These are phyloP conservation scores for Flaveria robusta DNA, from an alignment of 129 eudicot genomes.

Conservation along the genomic window DNA sequence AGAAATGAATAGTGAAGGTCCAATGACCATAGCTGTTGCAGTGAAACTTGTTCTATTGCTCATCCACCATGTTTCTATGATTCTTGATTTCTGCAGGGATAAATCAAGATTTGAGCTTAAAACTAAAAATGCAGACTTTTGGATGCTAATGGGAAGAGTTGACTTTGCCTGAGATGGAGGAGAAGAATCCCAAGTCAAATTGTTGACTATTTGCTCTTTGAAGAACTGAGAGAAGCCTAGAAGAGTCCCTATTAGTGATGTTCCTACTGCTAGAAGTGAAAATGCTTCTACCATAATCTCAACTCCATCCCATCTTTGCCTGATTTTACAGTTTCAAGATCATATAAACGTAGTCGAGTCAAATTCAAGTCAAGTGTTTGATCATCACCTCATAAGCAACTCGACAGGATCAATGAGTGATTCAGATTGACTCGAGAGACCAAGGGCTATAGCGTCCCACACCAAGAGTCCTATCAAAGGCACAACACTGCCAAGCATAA, in stretches of 20 bases:
- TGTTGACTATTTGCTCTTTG: slow-evolving; percentile 73
- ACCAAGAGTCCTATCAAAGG: slow-evolving; percentile 67
- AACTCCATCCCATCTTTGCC: slow-evolving; percentile 78
- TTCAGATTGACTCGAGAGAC: slow-evolving; percentile 53
- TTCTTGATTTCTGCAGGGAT: slow-evolving; percentile 46
- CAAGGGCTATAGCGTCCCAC: slow-evolving; percentile 72
- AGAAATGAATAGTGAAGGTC: slow-evolving; percentile 69
- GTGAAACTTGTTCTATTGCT: slow-evolving; percentile 44
- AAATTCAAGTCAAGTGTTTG: slow-evolving; percentile 25
- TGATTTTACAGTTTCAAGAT: slow-evolving; percentile 23
- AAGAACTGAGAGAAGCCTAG: slow-evolving; percentile 80
- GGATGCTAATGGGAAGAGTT: slow-evolving; percentile 9
- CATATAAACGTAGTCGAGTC: not conserved
- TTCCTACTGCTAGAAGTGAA: slow-evolving; percentile 85
- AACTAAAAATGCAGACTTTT: slow-evolving; percentile 2
- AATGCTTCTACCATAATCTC: slow-evolving; percentile 81
- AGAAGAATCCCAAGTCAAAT: slow-evolving; percentile 36
- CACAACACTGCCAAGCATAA: slow-evolving; percentile 70
- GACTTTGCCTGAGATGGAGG: slow-evolving; percentile 42
- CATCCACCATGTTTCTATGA: slow-evolving; percentile 58
- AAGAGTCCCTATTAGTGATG: slow-evolving; percentile 79
- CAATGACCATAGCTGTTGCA: slow-evolving; percentile 69
- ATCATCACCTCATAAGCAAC: slow-evolving; percentile 63
- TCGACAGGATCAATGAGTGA: slow-evolving; percentile 73
- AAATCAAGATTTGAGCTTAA: slow-evolving; percentile 19